Evolutionary conservation across 2,329 filamentous ascomycete genomes (phyloP).

Genomic region (Paecilomyces sp.): DNA sequence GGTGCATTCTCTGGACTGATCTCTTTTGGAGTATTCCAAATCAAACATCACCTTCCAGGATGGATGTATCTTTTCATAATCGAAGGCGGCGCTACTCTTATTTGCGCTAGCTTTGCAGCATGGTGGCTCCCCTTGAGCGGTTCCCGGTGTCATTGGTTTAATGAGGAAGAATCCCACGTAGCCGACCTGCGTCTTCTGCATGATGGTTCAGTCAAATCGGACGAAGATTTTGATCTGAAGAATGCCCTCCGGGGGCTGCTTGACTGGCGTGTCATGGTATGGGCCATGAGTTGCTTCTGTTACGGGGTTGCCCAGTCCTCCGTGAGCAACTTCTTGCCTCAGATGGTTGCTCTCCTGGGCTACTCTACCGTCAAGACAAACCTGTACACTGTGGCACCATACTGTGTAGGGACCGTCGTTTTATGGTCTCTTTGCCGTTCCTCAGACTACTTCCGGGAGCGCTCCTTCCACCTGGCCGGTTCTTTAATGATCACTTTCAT

Average conservation of each 20-base stretch:
- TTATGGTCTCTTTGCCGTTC: constrained; percentile 5
- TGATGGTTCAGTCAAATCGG: constrained; percentile 5
- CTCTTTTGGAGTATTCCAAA: constrained; percentile 16
- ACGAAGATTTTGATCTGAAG: background rate
- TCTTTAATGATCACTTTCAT: constrained; percentile 8
- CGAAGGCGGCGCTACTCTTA: constrained; percentile 13
- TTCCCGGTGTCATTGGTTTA: constrained; percentile 2
- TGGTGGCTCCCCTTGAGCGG: constrained; percentile 1
- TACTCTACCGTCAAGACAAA: constrained; percentile 15
- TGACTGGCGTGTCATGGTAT: background rate
- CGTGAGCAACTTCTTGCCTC: constrained; percentile 3
- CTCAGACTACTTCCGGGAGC: constrained; percentile 14
- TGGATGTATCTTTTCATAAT: constrained; percentile 19
- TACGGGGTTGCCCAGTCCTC: constrained; percentile 3
- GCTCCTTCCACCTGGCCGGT: constrained; percentile 10
- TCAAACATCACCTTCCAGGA: constrained; percentile 7
- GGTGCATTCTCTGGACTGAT: constrained; percentile 16
- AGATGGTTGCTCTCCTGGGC: constrained; percentile 5
- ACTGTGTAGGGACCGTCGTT: constrained; percentile 5
- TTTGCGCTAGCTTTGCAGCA: constrained; percentile 5
- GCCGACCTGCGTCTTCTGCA: constrained; percentile 2
- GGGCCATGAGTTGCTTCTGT: constrained; percentile 2
- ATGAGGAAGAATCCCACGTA: background rate
- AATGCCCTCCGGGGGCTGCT: background rate
- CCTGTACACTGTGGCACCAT: constrained; percentile 8